Conservation (phyloP, 768 basidiomycete species). For the Mrakia gelida region DNA sequence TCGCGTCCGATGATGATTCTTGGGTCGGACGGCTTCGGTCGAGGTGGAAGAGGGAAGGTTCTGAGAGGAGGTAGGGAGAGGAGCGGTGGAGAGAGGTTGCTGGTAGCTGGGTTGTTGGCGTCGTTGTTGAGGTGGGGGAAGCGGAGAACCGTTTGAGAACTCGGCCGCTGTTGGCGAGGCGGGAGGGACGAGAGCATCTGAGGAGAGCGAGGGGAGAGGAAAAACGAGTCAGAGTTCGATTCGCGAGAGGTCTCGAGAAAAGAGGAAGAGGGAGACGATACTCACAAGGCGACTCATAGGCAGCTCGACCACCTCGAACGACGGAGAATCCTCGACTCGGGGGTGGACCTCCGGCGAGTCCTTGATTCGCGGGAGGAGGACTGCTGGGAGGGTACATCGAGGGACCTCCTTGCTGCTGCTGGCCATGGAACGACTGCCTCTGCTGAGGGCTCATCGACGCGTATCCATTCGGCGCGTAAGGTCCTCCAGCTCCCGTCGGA, state of each 20-base stretch:
- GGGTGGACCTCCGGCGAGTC: not conserved
- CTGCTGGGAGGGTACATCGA: not conserved
- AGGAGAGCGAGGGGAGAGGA: not conserved
- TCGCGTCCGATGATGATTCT: slow-evolving; percentile 6
- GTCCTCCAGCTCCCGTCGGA: slow-evolving; percentile 8
- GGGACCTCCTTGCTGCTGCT: slow-evolving; percentile 33
- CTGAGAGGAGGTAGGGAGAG: not conserved
- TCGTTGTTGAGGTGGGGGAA: not conserved
- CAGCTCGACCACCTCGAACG: slow-evolving; percentile 79
- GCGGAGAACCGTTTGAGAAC: not conserved
- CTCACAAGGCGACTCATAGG: slow-evolving; percentile 79
- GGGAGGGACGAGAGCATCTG: not conserved
- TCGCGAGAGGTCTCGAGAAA: not conserved
- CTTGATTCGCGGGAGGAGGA: not conserved
- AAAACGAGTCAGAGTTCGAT: too few species aligned
- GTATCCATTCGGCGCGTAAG: not conserved
- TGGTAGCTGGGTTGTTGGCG: not conserved
- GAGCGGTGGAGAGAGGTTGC: not conserved
- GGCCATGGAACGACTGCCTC: slow-evolving; percentile 25
- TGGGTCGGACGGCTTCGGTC: not conserved
- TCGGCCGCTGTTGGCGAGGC: not conserved
- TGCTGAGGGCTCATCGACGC: not conserved
- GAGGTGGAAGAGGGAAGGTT: not conserved
- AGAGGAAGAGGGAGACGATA: not conserved
- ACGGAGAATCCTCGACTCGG: slow-evolving; percentile 69